Percentiles rank a stretch among this genome's conserved stretches.
Conservation (phyloP, 441 rosid genomes). For the Manihot esculenta region DNA sequence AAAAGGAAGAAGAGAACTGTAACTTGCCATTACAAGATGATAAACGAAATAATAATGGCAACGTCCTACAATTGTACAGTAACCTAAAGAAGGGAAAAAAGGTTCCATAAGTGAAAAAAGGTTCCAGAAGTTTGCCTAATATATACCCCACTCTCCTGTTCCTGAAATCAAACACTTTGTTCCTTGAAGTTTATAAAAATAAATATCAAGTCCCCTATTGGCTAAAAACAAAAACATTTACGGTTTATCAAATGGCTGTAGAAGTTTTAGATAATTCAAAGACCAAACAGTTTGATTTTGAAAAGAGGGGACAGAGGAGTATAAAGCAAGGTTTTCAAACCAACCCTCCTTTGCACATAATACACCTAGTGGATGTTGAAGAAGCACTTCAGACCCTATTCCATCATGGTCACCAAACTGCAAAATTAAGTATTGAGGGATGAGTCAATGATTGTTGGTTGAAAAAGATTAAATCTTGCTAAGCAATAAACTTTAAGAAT, state of each 20-base stretch:
- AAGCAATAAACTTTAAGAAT: neutral
- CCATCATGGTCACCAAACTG: constrained; percentile 98
- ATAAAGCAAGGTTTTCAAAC: too few species aligned
- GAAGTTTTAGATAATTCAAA: neutral
- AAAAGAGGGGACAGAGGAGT: too few species aligned
- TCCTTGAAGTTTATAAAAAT: too few species aligned
- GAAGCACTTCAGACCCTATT: constrained; percentile 81
- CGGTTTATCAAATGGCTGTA: too few species aligned
- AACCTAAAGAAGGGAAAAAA: neutral
- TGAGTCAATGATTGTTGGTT: too few species aligned
- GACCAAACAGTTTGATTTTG: neutral
- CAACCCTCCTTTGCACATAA: constrained; percentile 67
- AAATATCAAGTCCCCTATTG: too few species aligned
- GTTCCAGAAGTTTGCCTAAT: neutral
- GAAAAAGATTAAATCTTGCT: neutral
- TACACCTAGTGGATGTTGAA: constrained; percentile 95
- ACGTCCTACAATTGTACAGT: neutral
- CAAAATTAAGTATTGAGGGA: constrained; percentile 15
- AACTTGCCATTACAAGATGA: neutral
- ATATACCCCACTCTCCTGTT: too few species aligned
- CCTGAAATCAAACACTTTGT: too few species aligned
- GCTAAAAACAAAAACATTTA: too few species aligned
- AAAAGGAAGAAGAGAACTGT: constrained; percentile 19
- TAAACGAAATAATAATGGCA: neutral
- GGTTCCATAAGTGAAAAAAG: too few species aligned